These are phyloP conservation scores for Cladosporium halotolerans DNA, from an alignment of 2,329 filamentous ascomycete species.

Conservation along the genomic window DNA sequence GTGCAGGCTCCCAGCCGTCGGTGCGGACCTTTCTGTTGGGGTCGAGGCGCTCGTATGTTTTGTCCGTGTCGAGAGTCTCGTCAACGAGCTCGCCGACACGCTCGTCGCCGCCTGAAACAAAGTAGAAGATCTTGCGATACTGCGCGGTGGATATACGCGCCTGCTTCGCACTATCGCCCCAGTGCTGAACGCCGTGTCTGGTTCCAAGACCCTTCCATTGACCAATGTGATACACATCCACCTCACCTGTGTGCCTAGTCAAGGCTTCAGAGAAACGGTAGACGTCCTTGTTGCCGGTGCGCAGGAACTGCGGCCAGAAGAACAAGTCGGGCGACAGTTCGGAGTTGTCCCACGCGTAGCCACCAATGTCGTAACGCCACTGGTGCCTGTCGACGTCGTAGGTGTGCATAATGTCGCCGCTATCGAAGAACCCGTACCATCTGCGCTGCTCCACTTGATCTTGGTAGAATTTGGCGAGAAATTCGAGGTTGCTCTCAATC, in stretches of 20 bases:
- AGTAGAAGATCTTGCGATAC: constrained; percentile 54
- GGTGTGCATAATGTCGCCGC: constrained; percentile 58
- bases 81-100: constrained; percentile 50
- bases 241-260: constrained; percentile 54
- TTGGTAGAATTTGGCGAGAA: constrained; percentile 52
- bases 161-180: constrained; percentile 55
- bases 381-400: constrained; percentile 54
- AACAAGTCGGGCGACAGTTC: constrained; percentile 58
- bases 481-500: constrained; percentile 50
- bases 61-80: constrained; percentile 47
- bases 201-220: constrained; percentile 55
- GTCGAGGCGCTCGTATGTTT: constrained; percentile 50
- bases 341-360: constrained; percentile 60
- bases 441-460: constrained; percentile 50
- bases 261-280: constrained; percentile 55
- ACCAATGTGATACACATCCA: constrained; percentile 57
- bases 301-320: constrained; percentile 58
- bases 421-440: constrained; percentile 60
- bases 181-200: constrained; percentile 58
- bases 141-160: constrained; percentile 54
- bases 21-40: constrained; percentile 54
- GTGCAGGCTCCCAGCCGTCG: constrained; percentile 44
- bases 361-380: constrained; percentile 59
- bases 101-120: constrained; percentile 51
- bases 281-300: constrained; percentile 51